Percentiles rank a stretch among this genome's conserved stretches.
Conservation (phyloP, 345 rosid species). For the Isatis tinctoria region DNA sequence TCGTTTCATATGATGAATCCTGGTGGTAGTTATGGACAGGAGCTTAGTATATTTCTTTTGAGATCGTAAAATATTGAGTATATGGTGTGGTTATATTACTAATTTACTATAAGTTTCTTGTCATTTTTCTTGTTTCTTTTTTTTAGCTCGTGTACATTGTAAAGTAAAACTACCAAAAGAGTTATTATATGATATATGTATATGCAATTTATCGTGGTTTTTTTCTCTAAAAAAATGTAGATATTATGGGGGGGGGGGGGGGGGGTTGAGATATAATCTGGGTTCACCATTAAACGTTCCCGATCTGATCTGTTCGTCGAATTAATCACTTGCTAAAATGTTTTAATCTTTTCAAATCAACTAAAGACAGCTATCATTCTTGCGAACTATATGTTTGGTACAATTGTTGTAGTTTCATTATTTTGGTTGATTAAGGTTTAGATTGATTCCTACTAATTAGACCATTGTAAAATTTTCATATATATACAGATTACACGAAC, state of each 20-base stretch:
- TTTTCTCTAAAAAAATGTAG: not conserved
- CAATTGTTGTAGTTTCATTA: not conserved
- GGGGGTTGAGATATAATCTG: not conserved
- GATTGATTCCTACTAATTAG: not conserved
- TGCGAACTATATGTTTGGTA: not conserved
- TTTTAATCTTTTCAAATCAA: not conserved
- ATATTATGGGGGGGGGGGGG: not conserved
- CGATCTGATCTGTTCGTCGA: not conserved
- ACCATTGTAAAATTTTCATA: not conserved
- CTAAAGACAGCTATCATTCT: not conserved
- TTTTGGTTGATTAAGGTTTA: not conserved
- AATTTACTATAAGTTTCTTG: not conserved
- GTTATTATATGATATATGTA: not conserved
- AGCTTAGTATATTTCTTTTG: constrained; percentile 67
- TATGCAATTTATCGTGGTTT: not conserved
- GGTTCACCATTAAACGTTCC: not conserved
- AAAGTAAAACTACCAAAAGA: not conserved
- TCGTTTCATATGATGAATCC: constrained; percentile 85
- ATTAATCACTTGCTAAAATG: not conserved
- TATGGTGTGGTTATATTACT: constrained; percentile 28
- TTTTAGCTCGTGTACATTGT: not conserved
- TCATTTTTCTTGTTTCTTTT: not conserved
- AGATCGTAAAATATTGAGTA: constrained; percentile 41
- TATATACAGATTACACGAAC: too few relatives aligned
- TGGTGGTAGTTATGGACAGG: constrained; percentile 62